Base-by-base conservation (phyloP, 139 green algal species). In the Nannochloris sp. region DNA sequence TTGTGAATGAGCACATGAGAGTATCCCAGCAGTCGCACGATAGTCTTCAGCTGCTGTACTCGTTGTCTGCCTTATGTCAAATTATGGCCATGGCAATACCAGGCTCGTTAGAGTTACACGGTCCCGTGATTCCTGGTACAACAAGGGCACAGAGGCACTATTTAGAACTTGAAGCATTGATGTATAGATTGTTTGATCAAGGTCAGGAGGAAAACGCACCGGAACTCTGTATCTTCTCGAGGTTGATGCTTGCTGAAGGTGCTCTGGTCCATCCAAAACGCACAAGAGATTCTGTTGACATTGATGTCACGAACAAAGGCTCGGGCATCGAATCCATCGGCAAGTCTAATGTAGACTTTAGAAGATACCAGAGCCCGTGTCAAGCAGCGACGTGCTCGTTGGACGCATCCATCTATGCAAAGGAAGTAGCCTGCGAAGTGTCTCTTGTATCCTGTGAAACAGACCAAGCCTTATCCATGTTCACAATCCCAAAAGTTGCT, bases 1-100 rank as follows among this genome's bases (percentile, higher is more conserved):
- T 72, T 5, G 61, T 87, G 43, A 83, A 81, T 57, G 81, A 88
- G 62, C 62, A 76, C 10, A 60, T 88, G 68, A 66, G 80, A 18
- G 60, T 82, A 1, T 76, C 81, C 0, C 78, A 86, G 73, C 70
- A 80, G 70, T 18, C 25, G 57, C 57, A 48, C 25, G 76, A 86
- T 60, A 49, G 79, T 34, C 27, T 44, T 5, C 48, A 61, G n/a
- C 64, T 87, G 31, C 62, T 73, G 24, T 67, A 81, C 7, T 57
- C 72, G 1, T 67, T 88, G 63, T 70, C 74, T 5, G 37, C 48
- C 18, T 66, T 88, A 48, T 81, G 74, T 63, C 63, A 68, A 14
- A 64, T 85, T 15, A 60, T 87, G 71, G 74, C 66, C 3, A 48
- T 64, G 34, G 66, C 71, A 21, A 74, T 67, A 2, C 77, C 77